Conservation (phyloP, 208 protist genomes). For the Crithidia acanthocephali region DNA sequence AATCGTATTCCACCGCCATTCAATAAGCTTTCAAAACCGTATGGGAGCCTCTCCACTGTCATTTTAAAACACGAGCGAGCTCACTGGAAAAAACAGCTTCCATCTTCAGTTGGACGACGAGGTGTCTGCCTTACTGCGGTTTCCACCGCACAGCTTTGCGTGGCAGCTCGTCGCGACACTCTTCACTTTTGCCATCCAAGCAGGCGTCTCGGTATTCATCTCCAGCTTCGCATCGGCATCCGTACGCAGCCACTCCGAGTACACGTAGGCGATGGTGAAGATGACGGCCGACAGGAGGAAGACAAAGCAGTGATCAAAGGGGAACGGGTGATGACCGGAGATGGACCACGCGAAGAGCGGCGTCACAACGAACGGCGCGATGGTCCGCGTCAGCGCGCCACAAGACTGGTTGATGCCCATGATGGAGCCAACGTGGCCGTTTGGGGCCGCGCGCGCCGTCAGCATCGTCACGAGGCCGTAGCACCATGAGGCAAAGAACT, state of each 20-base stretch:
- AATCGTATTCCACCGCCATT: too few species aligned
- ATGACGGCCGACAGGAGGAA: conserved; percentile 46
- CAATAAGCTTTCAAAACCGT: too few species aligned
- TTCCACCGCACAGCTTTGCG: background rate
- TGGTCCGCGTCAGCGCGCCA: conserved; percentile 44
- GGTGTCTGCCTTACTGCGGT: too few species aligned
- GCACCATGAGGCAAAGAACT: conserved; percentile 56
- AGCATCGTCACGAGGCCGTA: conserved; percentile 65
- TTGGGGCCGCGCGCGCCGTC: conserved; percentile 50
- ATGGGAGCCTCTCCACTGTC: too few species aligned
- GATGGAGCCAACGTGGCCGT: conserved; percentile 46
- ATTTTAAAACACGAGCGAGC: too few species aligned
- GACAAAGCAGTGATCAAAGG: conserved; percentile 61
- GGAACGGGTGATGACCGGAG: conserved; percentile 32
- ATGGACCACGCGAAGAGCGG: conserved; percentile 68
- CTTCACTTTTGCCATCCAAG: background rate
- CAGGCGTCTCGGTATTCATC: conserved; percentile 9
- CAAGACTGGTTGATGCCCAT: conserved; percentile 77
- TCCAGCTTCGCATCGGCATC: conserved; percentile 30
- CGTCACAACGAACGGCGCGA: conserved; percentile 42
- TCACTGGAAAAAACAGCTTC: too few species aligned
- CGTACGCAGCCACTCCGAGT: conserved; percentile 30
- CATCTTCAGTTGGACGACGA: too few species aligned
- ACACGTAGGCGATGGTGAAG: too few species aligned
- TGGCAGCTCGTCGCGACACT: background rate